Evolutionary conservation across 2,329 filamentous ascomycete genomes (phyloP), one percentile per base, ranked within the genome.

Genomic region (Elsinoe necatrix): DNA sequence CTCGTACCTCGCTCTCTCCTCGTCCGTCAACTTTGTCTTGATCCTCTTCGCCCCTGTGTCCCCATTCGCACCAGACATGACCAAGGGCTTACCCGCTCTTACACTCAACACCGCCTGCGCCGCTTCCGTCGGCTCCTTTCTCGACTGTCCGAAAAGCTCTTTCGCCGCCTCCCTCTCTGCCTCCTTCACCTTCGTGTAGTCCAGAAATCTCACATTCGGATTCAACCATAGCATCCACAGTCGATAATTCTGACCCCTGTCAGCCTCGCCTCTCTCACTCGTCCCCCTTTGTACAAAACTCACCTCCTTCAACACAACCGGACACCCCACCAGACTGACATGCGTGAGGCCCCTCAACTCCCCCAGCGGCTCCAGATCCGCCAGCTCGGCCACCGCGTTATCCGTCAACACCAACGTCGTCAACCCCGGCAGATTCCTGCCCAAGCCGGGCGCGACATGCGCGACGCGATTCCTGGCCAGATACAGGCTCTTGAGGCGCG

Each of bases 301-400:
- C 69, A 95, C 91, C 83, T 97, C 91, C 74, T 92, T 95, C 76
- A 86, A 87, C 21, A 87, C 83, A 6, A 97, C 87, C 0, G 93
- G 92, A 69, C 97, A 97, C 60, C 95, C 91, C 57, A 86, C 69
- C 68, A 97, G 70, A 37, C 87, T 83, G 65, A 98, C 70, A 72
- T 95, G 89, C 57, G 85, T 90, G 70, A 98, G 72, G 58, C 79
- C 78, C 57, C 75, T 68, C 65, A 95, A 85, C 18, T 77, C 77
- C 25, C 77, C 80, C 63, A 98, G 74, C n/a, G 85, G 80, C 66
- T 96, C 91, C 59, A 97, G 70, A 70, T 98, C 93, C 47, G 87
- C 86, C 67, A 98, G 76, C 77, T 97, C 91, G 31, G 76, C 73
- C 61, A 98, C 70, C 67, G 86, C 85, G 71, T 98, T 98, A 61